These are phyloP conservation scores for Aspergillus alliaceus DNA, from an alignment of 2,329 filamentous ascomycete species.

Conservation along the genomic window DNA sequence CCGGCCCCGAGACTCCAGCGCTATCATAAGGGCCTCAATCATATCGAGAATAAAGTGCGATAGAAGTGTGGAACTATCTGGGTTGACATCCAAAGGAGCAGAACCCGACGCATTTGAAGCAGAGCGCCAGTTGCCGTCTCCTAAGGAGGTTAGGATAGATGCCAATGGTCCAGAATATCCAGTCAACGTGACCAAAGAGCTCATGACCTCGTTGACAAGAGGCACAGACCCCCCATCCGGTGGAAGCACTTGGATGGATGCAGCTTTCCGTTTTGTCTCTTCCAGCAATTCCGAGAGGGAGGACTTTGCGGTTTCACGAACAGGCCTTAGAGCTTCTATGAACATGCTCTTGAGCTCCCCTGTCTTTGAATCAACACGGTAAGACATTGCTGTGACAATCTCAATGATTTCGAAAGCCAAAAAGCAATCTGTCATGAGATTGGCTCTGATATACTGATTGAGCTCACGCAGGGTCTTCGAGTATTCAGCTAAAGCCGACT, in stretches of 20 bases:
- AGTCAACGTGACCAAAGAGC: constrained; percentile 80
- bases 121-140: constrained; percentile 83
- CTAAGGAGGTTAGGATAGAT: constrained; percentile 86
- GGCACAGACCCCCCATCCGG: constrained; percentile 75
- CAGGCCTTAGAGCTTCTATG: constrained; percentile 80
- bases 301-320: constrained; percentile 86
- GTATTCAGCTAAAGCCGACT: constrained; percentile 75
- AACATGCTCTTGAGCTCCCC: constrained; percentile 83
- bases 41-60: constrained; percentile 88
- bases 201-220: constrained; percentile 81
- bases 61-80: constrained; percentile 84
- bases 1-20: constrained; percentile 73
- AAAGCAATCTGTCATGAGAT: constrained; percentile 88
- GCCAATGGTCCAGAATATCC: constrained; percentile 82
- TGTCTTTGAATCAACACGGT: constrained; percentile 75
- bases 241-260: constrained; percentile 66
- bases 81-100: constrained; percentile 80
- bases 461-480: constrained; percentile 83
- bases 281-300: constrained; percentile 82
- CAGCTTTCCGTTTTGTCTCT: constrained; percentile 72
- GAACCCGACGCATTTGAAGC: constrained; percentile 64
- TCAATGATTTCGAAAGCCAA: constrained; percentile 94
- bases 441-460: constrained; percentile 82
- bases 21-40: constrained; percentile 74
- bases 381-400: constrained; percentile 77